Base-by-base conservation (phyloP, 768 basidiomycete genomes). In the Agrocybe praecox region DNA sequence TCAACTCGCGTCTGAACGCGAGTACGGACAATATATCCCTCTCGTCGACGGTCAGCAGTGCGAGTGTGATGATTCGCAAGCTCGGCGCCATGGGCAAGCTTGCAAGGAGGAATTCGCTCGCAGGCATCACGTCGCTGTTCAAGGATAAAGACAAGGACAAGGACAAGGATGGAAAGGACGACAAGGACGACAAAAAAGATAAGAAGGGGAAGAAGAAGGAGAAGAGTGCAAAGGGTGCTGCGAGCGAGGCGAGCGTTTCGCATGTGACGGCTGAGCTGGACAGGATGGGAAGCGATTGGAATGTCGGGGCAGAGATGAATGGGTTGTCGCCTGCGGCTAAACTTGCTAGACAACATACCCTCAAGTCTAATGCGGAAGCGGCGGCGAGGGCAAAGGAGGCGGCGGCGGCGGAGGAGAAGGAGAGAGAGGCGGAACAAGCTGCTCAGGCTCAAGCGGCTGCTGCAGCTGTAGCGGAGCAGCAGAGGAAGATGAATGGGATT, bases 11-110 rank as follows among this genome's bases (percentile, higher is more conserved):
- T 61, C 74, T 92, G 64, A 96, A 97, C 69, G 85, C 87, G 43
- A 90, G 88, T 53, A 96, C 94, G 44, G 95, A 97, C 72, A 97
- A 97, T 72, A 96, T 98, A 62, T 97, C 95, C 23, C 83, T 98
- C 36, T 91, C 89, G 18, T 95, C 92, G 8, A 97, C 96, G 45
- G 96, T 97, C 64, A 92, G 90, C 60, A 93, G 90, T 49, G 96
- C 96, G 19, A 94, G 91, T 44, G 90, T 98, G 70, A 96, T 98
- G 84, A 96, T 98, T 64, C 85, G 96, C 62, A 98, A 97, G 76
- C 86, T 98, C 46, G 92, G 96, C 2, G 87, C 87, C 36, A 88
- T 97, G 74, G 92, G 93, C 29, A 93, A 91, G 72, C 81, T 97
- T 26, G 54, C 94, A 9, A 76, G 94, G 49, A 80, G 94, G 44